These are phyloP conservation scores for Sclerotinia nivalis DNA, from an alignment of 2,329 filamentous ascomycete genomes.

Conservation along the genomic window DNA sequence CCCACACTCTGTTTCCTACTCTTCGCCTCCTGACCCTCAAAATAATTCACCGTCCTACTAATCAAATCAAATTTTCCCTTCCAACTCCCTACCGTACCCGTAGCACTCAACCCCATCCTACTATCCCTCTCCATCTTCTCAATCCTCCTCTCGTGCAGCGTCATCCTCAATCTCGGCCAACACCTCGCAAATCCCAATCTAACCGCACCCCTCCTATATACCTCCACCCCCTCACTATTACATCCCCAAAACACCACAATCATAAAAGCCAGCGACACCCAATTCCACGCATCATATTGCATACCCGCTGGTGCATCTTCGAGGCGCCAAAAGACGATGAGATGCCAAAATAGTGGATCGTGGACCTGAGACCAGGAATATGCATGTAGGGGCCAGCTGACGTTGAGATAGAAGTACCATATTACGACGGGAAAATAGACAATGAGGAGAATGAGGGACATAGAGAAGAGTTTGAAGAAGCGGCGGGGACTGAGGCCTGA, in stretches of 20 bases:
- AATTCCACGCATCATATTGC: conserved; percentile 59
- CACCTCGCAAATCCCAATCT: conserved; percentile 32
- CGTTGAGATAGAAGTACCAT: conserved; percentile 55
- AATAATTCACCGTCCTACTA: conserved; percentile 32
- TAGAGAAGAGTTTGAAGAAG: conserved; percentile 61
- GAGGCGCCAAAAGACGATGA: conserved; percentile 49
- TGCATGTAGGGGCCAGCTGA: conserved; percentile 40
- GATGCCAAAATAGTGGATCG: conserved; percentile 48
- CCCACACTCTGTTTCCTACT: conserved; percentile 21
- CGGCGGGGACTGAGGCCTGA: conserved; percentile 57
- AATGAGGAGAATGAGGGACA: conserved; percentile 53
- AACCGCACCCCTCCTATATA: conserved; percentile 46
- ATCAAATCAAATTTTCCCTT: conserved; percentile 34
- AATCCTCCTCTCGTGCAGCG: conserved; percentile 18
- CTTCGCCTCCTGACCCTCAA: conserved; percentile 28
- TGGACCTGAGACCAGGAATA: conserved; percentile 59
- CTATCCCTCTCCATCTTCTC: conserved; percentile 16
- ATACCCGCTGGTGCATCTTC: conserved; percentile 43
- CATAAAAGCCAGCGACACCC: conserved; percentile 53
- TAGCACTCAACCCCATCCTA: not conserved
- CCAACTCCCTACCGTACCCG: conserved; percentile 12
- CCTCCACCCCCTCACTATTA: conserved; percentile 58
- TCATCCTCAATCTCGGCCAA: conserved; percentile 32
- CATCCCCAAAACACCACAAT: conserved; percentile 66
- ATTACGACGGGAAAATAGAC: conserved; percentile 54